These are phyloP conservation scores for Oenanthe javanica DNA, from an alignment of 140 eudicot species.

Conservation along the genomic window DNA sequence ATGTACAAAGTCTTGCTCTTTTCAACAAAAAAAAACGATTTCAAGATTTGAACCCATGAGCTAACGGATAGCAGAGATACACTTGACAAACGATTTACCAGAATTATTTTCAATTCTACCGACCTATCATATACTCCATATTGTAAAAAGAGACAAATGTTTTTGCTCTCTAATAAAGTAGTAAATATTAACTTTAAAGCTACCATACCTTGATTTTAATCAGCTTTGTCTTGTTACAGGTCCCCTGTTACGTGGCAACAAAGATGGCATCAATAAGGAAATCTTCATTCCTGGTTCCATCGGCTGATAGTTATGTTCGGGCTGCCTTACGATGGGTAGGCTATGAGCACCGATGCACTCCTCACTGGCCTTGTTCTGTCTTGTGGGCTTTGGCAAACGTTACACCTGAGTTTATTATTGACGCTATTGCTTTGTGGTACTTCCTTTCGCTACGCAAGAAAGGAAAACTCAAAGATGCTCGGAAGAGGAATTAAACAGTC, in stretches of 20 bases:
- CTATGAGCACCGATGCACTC: constrained; percentile 54
- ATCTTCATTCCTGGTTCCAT: constrained; percentile 57
- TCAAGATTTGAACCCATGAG: neutral
- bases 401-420: constrained; percentile 31
- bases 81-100: neutral
- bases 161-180: neutral
- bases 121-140: neutral
- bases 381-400: constrained; percentile 32
- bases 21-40: neutral
- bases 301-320: constrained; percentile 42
- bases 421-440: constrained; percentile 36
- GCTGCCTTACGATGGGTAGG: constrained; percentile 50
- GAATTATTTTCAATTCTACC: neutral
- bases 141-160: neutral
- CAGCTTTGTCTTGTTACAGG: constrained; percentile 21
- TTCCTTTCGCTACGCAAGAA: constrained; percentile 35
- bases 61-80: neutral
- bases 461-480: constrained; percentile 47
- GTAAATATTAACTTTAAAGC: neutral
- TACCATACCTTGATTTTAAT: neutral
- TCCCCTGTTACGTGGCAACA: constrained; percentile 52
- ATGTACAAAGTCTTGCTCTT: neutral
- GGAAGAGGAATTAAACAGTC: constrained; percentile 33
- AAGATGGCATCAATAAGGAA: constrained; percentile 57
- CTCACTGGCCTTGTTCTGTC: constrained; percentile 51